These are phyloP conservation scores for Leptographium wingfieldii DNA, from an alignment of 2,329 filamentous ascomycete genomes.

Conservation along the genomic window DNA sequence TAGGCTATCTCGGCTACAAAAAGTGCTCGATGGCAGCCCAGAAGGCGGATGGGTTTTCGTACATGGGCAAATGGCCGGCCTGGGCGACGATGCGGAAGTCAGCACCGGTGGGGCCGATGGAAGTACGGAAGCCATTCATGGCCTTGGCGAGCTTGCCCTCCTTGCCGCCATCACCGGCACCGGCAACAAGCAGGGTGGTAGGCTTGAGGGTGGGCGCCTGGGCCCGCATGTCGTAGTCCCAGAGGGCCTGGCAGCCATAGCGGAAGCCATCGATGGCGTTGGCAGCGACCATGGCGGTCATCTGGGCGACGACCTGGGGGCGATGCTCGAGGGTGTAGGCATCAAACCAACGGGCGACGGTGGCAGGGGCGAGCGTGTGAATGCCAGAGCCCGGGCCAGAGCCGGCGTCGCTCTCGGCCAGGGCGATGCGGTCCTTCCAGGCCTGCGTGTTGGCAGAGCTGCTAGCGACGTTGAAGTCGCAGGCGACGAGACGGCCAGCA, in stretches of 20 bases:
- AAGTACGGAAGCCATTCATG: slow-evolving; percentile 60
- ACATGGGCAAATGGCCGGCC: slow-evolving; percentile 76
- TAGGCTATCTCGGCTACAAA: slow-evolving; percentile 1
- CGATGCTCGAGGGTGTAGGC: slow-evolving; percentile 32
- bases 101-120: slow-evolving; percentile 40
- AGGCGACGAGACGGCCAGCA: slow-evolving; percentile 62
- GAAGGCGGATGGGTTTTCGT: slow-evolving; percentile 50
- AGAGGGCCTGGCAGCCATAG: slow-evolving; percentile 56
- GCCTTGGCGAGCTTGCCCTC: slow-evolving; percentile 55
- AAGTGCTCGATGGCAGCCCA: slow-evolving; percentile 12
- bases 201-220: slow-evolving; percentile 41
- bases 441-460: slow-evolving; percentile 63
- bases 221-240: slow-evolving; percentile 54
- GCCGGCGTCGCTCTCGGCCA: slow-evolving; percentile 48
- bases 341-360: slow-evolving; percentile 71
- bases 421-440: slow-evolving; percentile 63
- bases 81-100: slow-evolving; percentile 53
- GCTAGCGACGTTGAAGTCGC: slow-evolving; percentile 65
- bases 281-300: slow-evolving; percentile 54
- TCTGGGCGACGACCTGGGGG: slow-evolving; percentile 35
- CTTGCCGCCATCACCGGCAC: slow-evolving; percentile 52
- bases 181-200: slow-evolving; percentile 57
- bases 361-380: slow-evolving; percentile 54
- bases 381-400: slow-evolving; percentile 32
- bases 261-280: slow-evolving; percentile 62